phyloP scores from a whole-genome alignment of 441 rosid genomes.

The Bruguiera hainesii region DNA sequence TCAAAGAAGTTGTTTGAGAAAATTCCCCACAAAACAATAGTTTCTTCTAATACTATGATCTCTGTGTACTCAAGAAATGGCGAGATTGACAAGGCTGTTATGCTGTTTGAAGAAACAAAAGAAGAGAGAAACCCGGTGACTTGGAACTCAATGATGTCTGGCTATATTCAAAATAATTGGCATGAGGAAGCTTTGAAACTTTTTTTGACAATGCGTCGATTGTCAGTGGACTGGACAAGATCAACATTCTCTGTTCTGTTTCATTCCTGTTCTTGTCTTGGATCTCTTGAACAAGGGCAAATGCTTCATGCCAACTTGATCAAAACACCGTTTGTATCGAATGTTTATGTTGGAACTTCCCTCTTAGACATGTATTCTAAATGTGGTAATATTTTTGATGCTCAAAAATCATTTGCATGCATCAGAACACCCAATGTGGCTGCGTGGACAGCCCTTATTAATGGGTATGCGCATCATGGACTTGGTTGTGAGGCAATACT shows the following conservation, averaged over 20 bases:
- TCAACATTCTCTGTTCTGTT: slow-evolving; percentile 49
- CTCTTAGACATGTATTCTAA: slow-evolving; percentile 58
- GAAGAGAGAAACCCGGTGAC: slow-evolving; percentile 43
- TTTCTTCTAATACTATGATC: slow-evolving; percentile 50
- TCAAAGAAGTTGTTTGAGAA: slow-evolving; percentile 41
- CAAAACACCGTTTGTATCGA: slow-evolving; percentile 42
- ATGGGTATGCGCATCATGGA: slow-evolving; percentile 51
- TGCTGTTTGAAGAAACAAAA: slow-evolving; percentile 44
- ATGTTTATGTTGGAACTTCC: slow-evolving; percentile 50
- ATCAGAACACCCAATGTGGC: slow-evolving; percentile 49
- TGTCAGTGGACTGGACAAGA: slow-evolving; percentile 32
- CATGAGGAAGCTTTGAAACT: slow-evolving; percentile 42
- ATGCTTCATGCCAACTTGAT: slow-evolving; percentile 42
- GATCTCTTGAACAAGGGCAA: slow-evolving; percentile 51
- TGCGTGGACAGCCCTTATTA: slow-evolving; percentile 53
- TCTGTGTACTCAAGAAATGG: slow-evolving; percentile 43
- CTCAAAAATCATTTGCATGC: slow-evolving; percentile 36
- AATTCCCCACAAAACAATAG: slow-evolving; percentile 40
- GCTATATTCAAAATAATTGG: slow-evolving; percentile 38
- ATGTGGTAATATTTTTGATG: slow-evolving; percentile 46
- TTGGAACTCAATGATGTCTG: slow-evolving; percentile 57
- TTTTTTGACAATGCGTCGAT: slow-evolving; percentile 28
- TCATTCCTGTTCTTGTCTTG: slow-evolving; percentile 48
- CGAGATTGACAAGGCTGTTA: slow-evolving; percentile 45
- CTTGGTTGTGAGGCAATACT: slow-evolving; percentile 40